Evolutionary conservation across 164 flowering plant genomes (phyloP), one percentile per base, ranked within the genome.

Genomic region (Cinnamomum chago): DNA sequence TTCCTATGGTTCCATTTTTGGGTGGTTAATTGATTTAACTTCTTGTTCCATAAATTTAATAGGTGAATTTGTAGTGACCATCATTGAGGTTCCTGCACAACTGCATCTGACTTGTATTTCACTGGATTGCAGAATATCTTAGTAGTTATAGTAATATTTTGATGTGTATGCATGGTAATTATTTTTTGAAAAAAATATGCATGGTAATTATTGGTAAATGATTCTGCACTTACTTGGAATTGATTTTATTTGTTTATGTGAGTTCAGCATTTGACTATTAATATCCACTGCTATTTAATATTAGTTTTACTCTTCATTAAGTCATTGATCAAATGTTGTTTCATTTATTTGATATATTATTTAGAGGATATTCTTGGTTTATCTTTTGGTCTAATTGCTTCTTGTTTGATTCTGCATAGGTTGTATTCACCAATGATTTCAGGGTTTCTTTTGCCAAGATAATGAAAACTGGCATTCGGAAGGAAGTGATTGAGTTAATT

Each of bases 351-450:
- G 6, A 18, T 66, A 13, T 66, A 13, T 18, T 68, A 17, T 35
- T 3, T 17, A 7, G 7, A 18, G 27, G 15, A 68, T 13, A 15
- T 25, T 2, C 1, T 7, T 28, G 62, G 52, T 6, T 74, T 55
- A 3, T 20, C 23, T 15, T 18, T 9, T 2, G 14, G 60, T 20
- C 13, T 1, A 55, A 55, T 17, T 55, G 60, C 60, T 55, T 17
- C 17, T 55, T 55, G 60, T 55, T 15, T 20, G n/a, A 1, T 55
- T 55, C n/a, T 70, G 13, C 50, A 22, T 73, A 84, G 88, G 84
- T 84, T 68, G 9, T 50, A 25, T 81, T 82, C 67, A 69, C 55
- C 6, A 75, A 80, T 33, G 62, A 72, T 18, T 86, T 86, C 75
- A 24, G 50, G 62, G 64, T 66, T 58, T 83, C 85, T 6, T 6